These are phyloP conservation scores for Phaeosphaeria sp. DNA, from an alignment of 2,329 filamentous ascomycete genomes.

Conservation along the genomic window DNA sequence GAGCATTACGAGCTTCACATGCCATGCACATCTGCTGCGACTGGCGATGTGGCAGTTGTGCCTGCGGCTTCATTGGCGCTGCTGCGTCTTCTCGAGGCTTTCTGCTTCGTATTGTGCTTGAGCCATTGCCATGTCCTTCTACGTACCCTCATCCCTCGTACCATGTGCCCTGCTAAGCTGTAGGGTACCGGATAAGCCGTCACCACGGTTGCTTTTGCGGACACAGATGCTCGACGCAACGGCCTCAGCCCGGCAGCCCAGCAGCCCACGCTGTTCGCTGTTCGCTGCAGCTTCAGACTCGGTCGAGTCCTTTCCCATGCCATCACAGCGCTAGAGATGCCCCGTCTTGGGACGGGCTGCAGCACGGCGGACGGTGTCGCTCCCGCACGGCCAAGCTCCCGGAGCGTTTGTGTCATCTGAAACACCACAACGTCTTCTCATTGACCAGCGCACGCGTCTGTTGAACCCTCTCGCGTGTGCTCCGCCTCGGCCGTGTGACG, in stretches of 20 bases:
- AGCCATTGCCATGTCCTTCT: background rate
- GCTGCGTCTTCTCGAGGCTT: background rate
- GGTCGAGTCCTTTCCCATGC: background rate
- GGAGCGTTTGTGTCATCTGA: slow-evolving; percentile 22
- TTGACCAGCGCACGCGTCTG: slow-evolving; percentile 34
- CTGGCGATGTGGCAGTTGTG: background rate
- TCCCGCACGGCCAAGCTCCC: slow-evolving; percentile 27
- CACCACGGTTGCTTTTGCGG: too few relatives aligned
- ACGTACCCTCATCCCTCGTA: background rate
- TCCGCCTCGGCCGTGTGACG: slow-evolving; percentile 31
- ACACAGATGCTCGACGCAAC: too few relatives aligned
- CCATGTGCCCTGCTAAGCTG: background rate
- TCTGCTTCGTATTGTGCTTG: background rate
- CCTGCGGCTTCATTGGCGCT: background rate
- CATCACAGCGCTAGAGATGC: background rate
- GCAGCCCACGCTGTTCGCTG: too few relatives aligned
- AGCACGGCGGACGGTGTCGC: slow-evolving; percentile 21
- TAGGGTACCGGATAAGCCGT: too few relatives aligned
- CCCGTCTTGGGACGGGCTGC: slow-evolving; percentile 20
- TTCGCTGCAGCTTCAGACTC: background rate
- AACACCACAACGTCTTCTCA: slow-evolving; percentile 33
- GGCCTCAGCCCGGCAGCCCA: too few relatives aligned
- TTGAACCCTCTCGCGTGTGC: slow-evolving; percentile 39
- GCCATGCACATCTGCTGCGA: background rate
- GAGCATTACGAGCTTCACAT: background rate